Evolutionary conservation across 2,329 filamentous ascomycete genomes (phyloP).

Genomic region (Exophiala sideris): DNA sequence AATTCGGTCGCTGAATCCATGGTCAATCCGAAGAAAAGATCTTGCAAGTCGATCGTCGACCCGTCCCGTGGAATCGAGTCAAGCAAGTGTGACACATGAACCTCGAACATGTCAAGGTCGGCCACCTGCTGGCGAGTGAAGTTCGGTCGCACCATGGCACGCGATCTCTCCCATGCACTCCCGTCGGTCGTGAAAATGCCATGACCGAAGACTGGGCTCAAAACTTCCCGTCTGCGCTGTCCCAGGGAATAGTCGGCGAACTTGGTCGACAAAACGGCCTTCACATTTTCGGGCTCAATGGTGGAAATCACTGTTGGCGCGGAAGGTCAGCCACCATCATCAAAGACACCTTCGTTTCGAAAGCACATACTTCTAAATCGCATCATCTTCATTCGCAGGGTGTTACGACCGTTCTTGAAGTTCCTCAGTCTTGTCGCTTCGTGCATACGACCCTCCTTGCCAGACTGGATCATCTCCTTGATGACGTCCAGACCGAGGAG

Average conservation of each 20-base stretch:
- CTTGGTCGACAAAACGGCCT: constrained; percentile 36
- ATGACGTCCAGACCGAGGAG: constrained; percentile 24
- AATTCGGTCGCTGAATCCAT: constrained; percentile 67
- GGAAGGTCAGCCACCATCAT: neutral
- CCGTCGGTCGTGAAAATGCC: constrained; percentile 50
- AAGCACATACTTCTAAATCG: constrained; percentile 2
- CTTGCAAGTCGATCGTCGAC: constrained; percentile 57
- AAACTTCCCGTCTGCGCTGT: constrained; percentile 38
- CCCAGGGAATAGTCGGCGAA: constrained; percentile 38
- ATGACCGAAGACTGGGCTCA: constrained; percentile 26
- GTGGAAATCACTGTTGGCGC: constrained; percentile 27
- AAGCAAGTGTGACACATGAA: constrained; percentile 57
- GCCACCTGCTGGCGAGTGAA: constrained; percentile 53
- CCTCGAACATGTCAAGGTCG: constrained; percentile 58
- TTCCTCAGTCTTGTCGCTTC: constrained; percentile 20
- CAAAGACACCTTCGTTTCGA: neutral
- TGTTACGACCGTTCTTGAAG: constrained; percentile 17
- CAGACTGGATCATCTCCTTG: constrained; percentile 17
- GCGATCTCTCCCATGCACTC: constrained; percentile 45
- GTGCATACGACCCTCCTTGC: constrained; percentile 20
- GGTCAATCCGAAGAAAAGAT: constrained; percentile 61
- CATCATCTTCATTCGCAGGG: constrained; percentile 8
- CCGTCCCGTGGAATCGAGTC: constrained; percentile 56
- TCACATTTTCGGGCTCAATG: constrained; percentile 52
- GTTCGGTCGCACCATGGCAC: constrained; percentile 46